Evolutionary conservation across 768 basidiomycete species (phyloP).

Genomic region (Austroboletus eburneus): DNA sequence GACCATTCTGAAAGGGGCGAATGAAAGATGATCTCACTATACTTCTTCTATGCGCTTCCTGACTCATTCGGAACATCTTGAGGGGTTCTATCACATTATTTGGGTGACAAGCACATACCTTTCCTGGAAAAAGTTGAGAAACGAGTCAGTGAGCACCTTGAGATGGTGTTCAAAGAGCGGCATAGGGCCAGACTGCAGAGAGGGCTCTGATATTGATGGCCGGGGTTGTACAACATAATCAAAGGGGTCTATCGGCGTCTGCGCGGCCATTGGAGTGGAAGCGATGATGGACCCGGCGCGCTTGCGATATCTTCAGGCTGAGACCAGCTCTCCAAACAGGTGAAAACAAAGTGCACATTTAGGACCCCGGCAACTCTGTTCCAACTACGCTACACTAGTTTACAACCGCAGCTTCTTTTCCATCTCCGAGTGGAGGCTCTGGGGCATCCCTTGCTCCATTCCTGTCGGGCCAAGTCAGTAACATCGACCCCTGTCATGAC

Average conservation of each 20-base stretch:
- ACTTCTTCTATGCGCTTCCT: conserved; percentile 82
- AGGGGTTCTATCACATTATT: conserved; percentile 12
- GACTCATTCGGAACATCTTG: conserved; percentile 18
- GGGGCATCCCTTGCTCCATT: conserved; percentile 44
- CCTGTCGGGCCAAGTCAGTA: conserved; percentile 36
- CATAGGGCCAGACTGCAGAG: conserved; percentile 46
- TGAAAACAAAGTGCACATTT: conserved; percentile 12
- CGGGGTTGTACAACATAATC: conserved; percentile 19
- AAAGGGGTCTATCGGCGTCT: conserved; percentile 19
- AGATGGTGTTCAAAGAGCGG: conserved; percentile 73
- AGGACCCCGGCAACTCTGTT: conserved; percentile 10
- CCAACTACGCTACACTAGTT: conserved; percentile 3
- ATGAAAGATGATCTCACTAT: conserved; percentile 50
- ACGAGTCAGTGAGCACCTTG: conserved; percentile 62
- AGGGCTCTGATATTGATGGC: conserved; percentile 27
- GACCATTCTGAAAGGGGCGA: background rate
- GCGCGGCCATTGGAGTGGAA: conserved; percentile 16
- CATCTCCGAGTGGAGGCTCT: conserved; percentile 64
- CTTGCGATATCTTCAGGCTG: background rate
- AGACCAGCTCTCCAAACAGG: conserved; percentile 20
- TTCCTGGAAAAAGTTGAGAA: conserved; percentile 82
- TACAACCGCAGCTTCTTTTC: conserved; percentile 55
- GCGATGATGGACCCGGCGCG: too few relatives aligned
- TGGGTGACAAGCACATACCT: conserved; percentile 43
- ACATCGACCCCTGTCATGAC: background rate